Percentiles rank a stretch among this genome's conserved stretches.
These are phyloP conservation scores for Cryptosporidium ubiquitum DNA, from an alignment of 169 alveolate species.

Conservation along the genomic window DNA sequence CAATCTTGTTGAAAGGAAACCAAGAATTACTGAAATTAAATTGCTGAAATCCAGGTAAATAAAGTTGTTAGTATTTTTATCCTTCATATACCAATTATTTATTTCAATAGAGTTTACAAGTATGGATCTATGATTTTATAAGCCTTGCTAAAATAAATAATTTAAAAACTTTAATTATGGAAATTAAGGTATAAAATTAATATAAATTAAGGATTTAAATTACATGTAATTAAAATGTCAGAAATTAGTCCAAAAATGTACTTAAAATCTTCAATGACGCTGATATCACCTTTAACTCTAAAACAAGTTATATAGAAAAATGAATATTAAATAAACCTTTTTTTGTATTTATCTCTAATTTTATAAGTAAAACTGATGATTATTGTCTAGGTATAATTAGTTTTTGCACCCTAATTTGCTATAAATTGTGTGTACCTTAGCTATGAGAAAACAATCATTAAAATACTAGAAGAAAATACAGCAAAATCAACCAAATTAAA, in stretches of 20 bases:
- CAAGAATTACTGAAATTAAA: neutral
- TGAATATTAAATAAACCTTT: neutral
- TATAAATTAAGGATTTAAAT: neutral
- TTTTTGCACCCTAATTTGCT: constrained; percentile 10
- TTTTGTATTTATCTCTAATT: neutral
- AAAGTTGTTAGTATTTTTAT: neutral
- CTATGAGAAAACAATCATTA: neutral
- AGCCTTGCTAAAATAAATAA: neutral
- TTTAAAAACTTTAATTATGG: neutral
- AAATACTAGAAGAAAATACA: neutral
- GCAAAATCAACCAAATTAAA: too few relatives aligned
- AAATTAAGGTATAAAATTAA: neutral
- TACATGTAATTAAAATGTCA: neutral
- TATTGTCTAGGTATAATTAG: neutral
- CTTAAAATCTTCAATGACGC: neutral
- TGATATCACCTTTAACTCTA: neutral
- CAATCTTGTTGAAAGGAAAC: neutral
- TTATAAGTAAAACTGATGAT: neutral
- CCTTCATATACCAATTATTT: neutral
- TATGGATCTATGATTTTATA: neutral
- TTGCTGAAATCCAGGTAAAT: neutral
- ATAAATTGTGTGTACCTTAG: constrained; percentile 9
- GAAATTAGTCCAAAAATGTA: neutral
- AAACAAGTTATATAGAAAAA: neutral
- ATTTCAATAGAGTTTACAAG: neutral